Base-by-base conservation (phyloP, 495 filamentous ascomycete genomes). In the Oidiodendron maius region DNA sequence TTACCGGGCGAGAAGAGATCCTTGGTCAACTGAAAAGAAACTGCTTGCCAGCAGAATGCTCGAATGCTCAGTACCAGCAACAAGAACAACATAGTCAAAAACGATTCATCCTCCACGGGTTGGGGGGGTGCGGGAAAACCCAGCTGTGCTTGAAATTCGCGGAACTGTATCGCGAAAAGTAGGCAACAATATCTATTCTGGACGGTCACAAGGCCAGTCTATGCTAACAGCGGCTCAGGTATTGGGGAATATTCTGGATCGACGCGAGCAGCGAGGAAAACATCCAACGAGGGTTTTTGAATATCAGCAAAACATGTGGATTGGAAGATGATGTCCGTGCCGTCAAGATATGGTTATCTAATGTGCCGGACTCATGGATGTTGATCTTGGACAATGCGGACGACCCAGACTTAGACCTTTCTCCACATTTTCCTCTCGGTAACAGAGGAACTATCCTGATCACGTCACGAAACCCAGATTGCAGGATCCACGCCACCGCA, bases 341-440 rank as follows among this genome's bases (percentile, higher is more conserved):
- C 25, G 48, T 56, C 22, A 51, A 60, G 28, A 63, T 61, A 42
- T 66, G 62, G 51, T 59, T 72, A 2, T 57, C 67, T 5, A 62
- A 55, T 23, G n/a, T n/a, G n/a, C 46, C 50, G 10, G 38, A 63
- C 9, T 56, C 56, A 15, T 75, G 71, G 72, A 59, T 74, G 8
- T 47, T 75, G 16, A 63, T 76, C 30, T 52, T 76, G 22, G 72
- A 74, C 53, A 74, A 75, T 44, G 71, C 71, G 3, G 71, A 76
- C 48, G 65, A 74, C 55, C 62, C 61, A 8, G 45, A 54, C 9
- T 26, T 70, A 3, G 56, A 64, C 20, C 22, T 70, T 11, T 51
- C 55, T 5, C 42, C 51, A 32, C 67, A 60, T 52, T 61, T 74
- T 44, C 70, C 72, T 0, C 22, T 40, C n/a, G 58, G 65, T 5